Percentiles rank a stretch among this genome's conserved stretches.
phyloP scores from a whole-genome alignment of 805 yeast genomes.

The Candida boleticola region DNA sequence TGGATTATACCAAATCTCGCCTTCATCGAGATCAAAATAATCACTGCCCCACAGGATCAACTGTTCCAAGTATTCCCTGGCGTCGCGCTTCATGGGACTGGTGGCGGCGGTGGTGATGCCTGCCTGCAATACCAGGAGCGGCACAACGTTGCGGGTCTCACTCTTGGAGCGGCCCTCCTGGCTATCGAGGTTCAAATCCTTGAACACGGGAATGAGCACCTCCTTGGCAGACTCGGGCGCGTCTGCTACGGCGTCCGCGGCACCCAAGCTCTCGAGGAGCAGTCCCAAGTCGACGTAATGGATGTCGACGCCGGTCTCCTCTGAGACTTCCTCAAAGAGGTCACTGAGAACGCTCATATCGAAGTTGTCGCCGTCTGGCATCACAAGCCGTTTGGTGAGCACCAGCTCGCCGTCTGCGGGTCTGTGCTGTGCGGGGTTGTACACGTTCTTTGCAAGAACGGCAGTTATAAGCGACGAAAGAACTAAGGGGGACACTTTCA shows the following conservation, averaged over 20 bases:
- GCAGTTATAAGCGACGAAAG: neutral
- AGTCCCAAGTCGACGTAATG: neutral
- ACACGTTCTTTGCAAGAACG: conserved; percentile 11
- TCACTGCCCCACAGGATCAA: too few relatives aligned
- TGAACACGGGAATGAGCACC: neutral
- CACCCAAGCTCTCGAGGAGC: neutral
- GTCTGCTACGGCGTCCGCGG: neutral
- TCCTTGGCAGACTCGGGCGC: neutral
- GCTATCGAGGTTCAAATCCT: neutral
- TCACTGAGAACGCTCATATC: neutral
- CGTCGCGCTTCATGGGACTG: conserved; percentile 8
- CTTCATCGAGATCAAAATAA: too few relatives aligned
- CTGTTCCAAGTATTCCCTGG: conserved; percentile 6
- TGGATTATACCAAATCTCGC: too few relatives aligned
- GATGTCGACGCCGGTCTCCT: neutral
- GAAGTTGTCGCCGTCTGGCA: neutral
- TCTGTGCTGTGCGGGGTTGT: conserved; percentile 2
- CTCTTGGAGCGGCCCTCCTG: neutral
- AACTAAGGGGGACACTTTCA: conserved; percentile 6
- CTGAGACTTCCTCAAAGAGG: neutral
- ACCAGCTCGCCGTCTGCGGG: neutral
- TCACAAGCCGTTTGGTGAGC: neutral
- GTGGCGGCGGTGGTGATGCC: neutral
- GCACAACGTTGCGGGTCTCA: neutral
- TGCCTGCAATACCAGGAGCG: neutral